phyloP scores from a whole-genome alignment of 306 rosid genomes.

The Fagus crenata region DNA sequence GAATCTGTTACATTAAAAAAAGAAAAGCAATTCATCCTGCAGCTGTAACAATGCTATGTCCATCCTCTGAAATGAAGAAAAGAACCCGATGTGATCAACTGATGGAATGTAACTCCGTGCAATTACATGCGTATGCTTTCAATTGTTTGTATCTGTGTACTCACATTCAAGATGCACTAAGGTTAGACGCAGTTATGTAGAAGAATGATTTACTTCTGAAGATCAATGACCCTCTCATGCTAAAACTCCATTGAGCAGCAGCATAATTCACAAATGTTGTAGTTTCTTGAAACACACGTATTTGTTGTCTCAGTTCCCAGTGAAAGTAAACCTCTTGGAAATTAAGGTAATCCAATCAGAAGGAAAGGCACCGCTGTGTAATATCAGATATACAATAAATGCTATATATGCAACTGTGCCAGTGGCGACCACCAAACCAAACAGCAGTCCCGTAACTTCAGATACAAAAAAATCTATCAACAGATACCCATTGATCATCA shows the following conservation, averaged over 20 bases:
- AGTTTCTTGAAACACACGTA: conserved; percentile 1
- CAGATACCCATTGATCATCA: conserved; percentile 77
- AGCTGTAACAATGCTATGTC: conserved; percentile 27
- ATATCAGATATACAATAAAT: conserved; percentile 64
- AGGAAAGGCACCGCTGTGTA: conserved; percentile 58
- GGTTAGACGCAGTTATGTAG: conserved; percentile 38
- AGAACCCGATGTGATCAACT: conserved; percentile 14
- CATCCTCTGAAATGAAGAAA: conserved; percentile 29
- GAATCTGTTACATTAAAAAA: not conserved
- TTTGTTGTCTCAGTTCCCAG: conserved; percentile 39
- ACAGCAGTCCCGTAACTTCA: conserved; percentile 55
- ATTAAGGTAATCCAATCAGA: conserved; percentile 44
- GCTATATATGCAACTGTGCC: conserved; percentile 59
- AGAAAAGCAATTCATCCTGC: conserved; percentile 26
- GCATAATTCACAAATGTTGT: conserved; percentile 20
- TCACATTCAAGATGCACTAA: conserved; percentile 19
- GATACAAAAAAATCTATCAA: conserved; percentile 68
- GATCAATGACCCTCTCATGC: conserved; percentile 34
- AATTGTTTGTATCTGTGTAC: conserved; percentile 28
- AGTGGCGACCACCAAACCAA: conserved; percentile 52
- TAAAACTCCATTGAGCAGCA: conserved; percentile 34
- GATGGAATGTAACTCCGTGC: conserved; percentile 19
- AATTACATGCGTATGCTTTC: conserved; percentile 25
- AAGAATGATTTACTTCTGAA: conserved; percentile 34
- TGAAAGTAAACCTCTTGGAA: conserved; percentile 46